Base-by-base conservation (phyloP, 331 rosid species). In the Arachis monticola region DNA sequence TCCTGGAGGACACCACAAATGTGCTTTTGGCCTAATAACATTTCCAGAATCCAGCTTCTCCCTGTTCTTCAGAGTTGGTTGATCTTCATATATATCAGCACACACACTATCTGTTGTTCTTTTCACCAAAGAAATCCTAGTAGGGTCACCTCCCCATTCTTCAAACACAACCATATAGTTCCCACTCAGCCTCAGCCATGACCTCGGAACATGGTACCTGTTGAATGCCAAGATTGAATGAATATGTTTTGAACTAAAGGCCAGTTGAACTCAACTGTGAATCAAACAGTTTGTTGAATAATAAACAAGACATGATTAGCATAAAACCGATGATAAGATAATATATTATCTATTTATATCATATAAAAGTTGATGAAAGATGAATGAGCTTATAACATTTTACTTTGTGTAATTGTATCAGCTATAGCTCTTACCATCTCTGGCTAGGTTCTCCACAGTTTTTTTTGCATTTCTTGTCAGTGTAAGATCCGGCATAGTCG, bases 171-270 rank as follows among this genome's bases (percentile, higher is more conserved):
- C 96, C 81, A 95, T 57, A 41, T 87, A 70, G 64, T 95, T 95
- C 30, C 73, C 99, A 6, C 67, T 75, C 3, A 89, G 84, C 27
- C 77, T 86, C 84, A 95, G 73, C 99, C 99, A 95, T 2, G 96
- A 86, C 27, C 89, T 87, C n/a, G 99, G 99, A 80, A 92, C 86
- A 59, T 92, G 99, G 83, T 95, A 95, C 99, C 99, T 95, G 89
- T 65, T 51, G 56, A 79, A 60, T 50, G 63, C 38, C 67, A 72
- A 57, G 46, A 77, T 38, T 38, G 41, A 38, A 4, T 38, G 41
- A 38, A 38, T 38, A 38, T 38, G 41, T 38, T 38, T 38, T 38
- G 41, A 27, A 27, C 30, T 27, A 27, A 27, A 27, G 30, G 30
- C 30, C 30, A 27, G 30, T 27, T 27, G 30, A 27, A 27, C 30